A percentile compares a stretch with the other conserved stretches of the same genome.
phyloP scores from a whole-genome alignment of 2,329 filamentous ascomycete species.

The Trichothecium sympodiale region DNA sequence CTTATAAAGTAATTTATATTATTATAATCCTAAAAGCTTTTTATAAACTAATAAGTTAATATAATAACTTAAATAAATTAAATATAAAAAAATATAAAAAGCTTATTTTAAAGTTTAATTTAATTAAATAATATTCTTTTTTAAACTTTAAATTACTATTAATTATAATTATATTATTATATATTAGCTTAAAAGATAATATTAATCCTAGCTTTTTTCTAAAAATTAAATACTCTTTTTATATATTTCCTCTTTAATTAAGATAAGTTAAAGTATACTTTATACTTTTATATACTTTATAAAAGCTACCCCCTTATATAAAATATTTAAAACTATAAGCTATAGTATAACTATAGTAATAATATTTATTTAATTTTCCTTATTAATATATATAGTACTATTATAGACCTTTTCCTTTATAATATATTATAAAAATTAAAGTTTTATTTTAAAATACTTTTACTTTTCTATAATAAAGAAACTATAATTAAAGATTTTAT shows the following conservation, averaged over 20 bases:
- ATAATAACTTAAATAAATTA: constrained; percentile 1
- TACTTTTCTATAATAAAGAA: background rate
- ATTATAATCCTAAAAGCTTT: no score
- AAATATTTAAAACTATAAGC: constrained; percentile 1
- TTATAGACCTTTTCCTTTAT: constrained; percentile 1
- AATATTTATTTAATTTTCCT: no score
- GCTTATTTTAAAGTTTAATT: no score
- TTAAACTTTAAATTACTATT: no score
- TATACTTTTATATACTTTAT: no score
- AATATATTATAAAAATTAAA: background rate
- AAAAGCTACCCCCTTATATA: background rate
- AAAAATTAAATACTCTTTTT: background rate
- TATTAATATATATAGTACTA: constrained; percentile 2
- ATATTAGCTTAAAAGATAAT: no score
- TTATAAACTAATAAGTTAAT: background rate
- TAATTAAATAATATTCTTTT: no score
- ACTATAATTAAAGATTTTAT: background rate
- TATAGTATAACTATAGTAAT: background rate
- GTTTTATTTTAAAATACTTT: background rate
- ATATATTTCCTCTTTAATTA: no score
- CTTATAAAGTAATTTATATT: no score
- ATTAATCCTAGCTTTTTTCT: background rate
- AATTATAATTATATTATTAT: no score
- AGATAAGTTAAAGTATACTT: no score
- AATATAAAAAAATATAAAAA: constrained; percentile 1